These are phyloP conservation scores for Dissophora globulifera DNA, from an alignment of 192 early-diverging fungal species.

Conservation along the genomic window DNA sequence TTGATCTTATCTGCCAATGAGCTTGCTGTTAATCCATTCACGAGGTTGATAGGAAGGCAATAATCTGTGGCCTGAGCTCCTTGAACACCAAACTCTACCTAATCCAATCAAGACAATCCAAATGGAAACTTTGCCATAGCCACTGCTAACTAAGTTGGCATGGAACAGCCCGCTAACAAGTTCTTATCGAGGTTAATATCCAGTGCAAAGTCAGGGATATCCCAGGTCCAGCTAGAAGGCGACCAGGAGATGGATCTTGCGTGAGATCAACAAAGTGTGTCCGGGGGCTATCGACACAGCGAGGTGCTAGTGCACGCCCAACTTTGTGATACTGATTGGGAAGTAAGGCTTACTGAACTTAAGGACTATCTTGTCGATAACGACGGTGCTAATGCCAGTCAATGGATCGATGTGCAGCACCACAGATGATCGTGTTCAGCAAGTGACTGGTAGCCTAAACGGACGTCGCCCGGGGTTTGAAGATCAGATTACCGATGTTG, in stretches of 20 bases:
- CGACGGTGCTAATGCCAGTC: conserved; percentile 17
- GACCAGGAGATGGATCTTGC: conserved; percentile 14
- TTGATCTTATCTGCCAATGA: conserved; percentile 14
- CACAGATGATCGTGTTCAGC: conserved; percentile 23
- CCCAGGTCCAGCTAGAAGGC: conserved; percentile 21
- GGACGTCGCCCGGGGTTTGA: conserved; percentile 4
- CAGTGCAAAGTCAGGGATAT: conserved; percentile 20
- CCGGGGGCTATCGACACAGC: conserved; percentile 27
- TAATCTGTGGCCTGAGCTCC: conserved; percentile 17
- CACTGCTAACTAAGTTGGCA: conserved; percentile 14
- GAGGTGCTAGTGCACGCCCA: conserved; percentile 9
- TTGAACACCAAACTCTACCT: too few species aligned
- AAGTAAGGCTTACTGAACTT: conserved; percentile 21
- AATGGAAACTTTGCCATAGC: conserved; percentile 17
- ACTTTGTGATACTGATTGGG: conserved; percentile 21
- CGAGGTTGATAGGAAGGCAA: conserved; percentile 7
- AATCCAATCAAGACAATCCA: too few species aligned
- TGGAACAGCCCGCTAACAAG: conserved; percentile 12
- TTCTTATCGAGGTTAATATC: conserved; percentile 27
- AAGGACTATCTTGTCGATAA: conserved; percentile 14
- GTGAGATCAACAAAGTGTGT: conserved; percentile 19
- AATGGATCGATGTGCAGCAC: conserved; percentile 14
- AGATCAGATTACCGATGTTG: conserved; percentile 32
- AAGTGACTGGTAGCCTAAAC: conserved; percentile 5
- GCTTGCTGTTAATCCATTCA: conserved; percentile 18